phyloP scores from a whole-genome alignment of 139 green algal species.

The Chlorokybus atmophyticus region DNA sequence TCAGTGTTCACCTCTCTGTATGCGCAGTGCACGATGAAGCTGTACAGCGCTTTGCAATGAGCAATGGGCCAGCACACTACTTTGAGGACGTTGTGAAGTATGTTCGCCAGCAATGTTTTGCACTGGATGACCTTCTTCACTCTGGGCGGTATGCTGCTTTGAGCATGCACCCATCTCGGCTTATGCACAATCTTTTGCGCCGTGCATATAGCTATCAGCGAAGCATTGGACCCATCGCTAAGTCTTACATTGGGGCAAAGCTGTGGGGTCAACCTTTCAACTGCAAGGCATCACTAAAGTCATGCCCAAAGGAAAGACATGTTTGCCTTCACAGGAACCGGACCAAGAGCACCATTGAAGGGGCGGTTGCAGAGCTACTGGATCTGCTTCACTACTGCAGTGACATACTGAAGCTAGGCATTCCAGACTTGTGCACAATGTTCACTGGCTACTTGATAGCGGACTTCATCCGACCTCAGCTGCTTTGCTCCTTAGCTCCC shows the following conservation, averaged over 20 bases:
- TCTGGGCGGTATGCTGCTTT: no score
- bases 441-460: conserved; percentile 19
- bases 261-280: no score
- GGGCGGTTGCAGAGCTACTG: conserved; percentile 79
- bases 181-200: no score
- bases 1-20: neutral
- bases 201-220: no score
- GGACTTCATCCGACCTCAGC: conserved; percentile 12
- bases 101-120: conserved; percentile 23
- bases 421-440: conserved; percentile 8
- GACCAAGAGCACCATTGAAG: no score
- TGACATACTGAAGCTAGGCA: conserved; percentile 55
- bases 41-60: conserved; percentile 14
- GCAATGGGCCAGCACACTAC: conserved; percentile 14
- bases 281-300: no score
- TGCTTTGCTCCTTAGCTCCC: conserved; percentile 16
- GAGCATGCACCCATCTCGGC: no score
- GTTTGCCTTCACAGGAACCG: no score
- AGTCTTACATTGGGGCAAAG: no score
- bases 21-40: conserved; percentile 20
- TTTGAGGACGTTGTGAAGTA: conserved; percentile 27
- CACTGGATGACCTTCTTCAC: conserved; percentile 19
- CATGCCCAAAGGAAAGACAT: no score
- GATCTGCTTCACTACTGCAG: conserved; percentile 86
- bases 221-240: no score